Base-by-base conservation (phyloP, 1,284 basidiomycete species). In the Apiotrichum siamense region DNA sequence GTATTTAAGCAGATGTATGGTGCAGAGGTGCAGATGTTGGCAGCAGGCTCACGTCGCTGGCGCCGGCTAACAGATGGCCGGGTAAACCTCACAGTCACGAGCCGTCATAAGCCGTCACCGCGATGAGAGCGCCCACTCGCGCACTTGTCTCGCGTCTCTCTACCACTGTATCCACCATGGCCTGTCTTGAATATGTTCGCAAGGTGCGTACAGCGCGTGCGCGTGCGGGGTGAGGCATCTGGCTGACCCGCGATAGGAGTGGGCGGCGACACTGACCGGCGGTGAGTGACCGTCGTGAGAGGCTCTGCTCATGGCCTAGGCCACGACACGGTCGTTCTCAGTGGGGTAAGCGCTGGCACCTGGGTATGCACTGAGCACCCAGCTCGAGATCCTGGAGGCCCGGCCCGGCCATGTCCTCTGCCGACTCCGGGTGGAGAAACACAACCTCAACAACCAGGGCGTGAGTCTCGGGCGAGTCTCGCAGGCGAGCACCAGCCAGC, bases 361-460 rank as follows among this genome's bases (percentile, higher is more conserved):
- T 18, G 2, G 6, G 20, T 10, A 20, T 3, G 13, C 24, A 11
- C 20, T 51, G 27, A 39, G n/a, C n/a, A 24, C 6, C 3, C 38
- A 52, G 55, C 44, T 57, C 29, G 46, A 50, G 43, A 36, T 57
- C 21, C 32, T 57, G 39, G 55, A 50, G 5, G 55, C 55, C 15
- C 45, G 52, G 15, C 55, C 55, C 13, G 52, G 55, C 7, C 48
- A 10, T 10, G 46, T 51, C 17, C 13, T 20, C n/a, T 36, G 39
- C 26, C 29, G 35, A 10, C 31, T 57, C 26, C 45, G 32, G n/a
- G 15, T 49, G 24, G 27, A 39, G 43, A 27, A 36, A 40, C 41
- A 49, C 15, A 46, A 57, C 37, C 29, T 53, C 21, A 57, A 57
- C 44, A 20, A 39, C 38, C 31, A 47, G 13, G 51, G 51, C 13